Evolutionary conservation across 2,329 filamentous ascomycete genomes (phyloP).

Genomic region (Albifimbria verrucaria): DNA sequence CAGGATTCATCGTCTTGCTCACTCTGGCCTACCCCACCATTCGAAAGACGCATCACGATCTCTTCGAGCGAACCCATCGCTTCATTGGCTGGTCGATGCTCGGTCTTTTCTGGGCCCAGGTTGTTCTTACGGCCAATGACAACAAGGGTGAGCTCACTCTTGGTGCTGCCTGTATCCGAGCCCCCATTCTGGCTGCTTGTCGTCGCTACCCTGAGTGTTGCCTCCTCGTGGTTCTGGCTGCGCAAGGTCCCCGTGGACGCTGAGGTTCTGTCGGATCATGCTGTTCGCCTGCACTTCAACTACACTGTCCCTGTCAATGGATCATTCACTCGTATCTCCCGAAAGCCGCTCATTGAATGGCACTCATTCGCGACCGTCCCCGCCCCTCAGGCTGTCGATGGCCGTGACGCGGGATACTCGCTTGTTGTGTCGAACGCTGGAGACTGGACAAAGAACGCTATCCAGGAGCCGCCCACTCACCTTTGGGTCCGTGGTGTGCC

Average conservation of each 20-base stretch:
- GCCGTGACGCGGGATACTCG: conserved; percentile 51
- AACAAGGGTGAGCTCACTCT: conserved; percentile 30
- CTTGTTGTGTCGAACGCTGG: conserved; percentile 69
- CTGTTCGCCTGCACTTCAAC: conserved; percentile 66
- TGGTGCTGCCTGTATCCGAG: conserved; percentile 31
- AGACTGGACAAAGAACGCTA: conserved; percentile 69
- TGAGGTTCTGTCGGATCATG: conserved; percentile 70
- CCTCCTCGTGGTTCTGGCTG: conserved; percentile 71
- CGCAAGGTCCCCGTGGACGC: conserved; percentile 64
- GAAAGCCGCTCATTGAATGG: conserved; percentile 64
- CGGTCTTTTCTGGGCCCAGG: conserved; percentile 62
- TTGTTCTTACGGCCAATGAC: conserved; percentile 49
- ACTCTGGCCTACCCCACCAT: conserved; percentile 61
- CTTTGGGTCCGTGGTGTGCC: conserved; percentile 69
- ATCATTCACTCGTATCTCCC: conserved; percentile 52
- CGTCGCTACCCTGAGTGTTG: conserved; percentile 59
- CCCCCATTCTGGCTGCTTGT: conserved; percentile 64
- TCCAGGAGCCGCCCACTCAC: conserved; percentile 55
- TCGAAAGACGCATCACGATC: conserved; percentile 60
- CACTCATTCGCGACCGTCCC: conserved; percentile 75
- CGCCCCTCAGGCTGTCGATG: conserved; percentile 36
- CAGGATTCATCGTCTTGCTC: conserved; percentile 57
- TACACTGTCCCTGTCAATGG: conserved; percentile 54
- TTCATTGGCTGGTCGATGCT: conserved; percentile 69
- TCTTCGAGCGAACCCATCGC: conserved; percentile 68